These are phyloP conservation scores for Ehretia macrophylla DNA, from an alignment of 257 asterid species.

Conservation along the genomic window DNA sequence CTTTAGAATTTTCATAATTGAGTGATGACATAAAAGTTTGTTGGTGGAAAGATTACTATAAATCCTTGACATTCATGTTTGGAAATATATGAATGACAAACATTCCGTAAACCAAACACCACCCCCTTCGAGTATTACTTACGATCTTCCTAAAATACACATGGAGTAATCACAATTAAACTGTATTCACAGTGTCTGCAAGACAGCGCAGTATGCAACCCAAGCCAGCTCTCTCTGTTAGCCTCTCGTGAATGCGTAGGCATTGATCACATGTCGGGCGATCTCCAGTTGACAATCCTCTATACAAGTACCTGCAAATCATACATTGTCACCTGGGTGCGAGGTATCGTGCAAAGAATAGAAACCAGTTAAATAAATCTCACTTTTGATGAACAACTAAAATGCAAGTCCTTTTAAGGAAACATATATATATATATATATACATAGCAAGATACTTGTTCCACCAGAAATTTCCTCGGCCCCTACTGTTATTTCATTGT, in stretches of 20 bases:
- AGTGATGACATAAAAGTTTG: too few relatives aligned
- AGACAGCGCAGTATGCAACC: slow-evolving; percentile 89
- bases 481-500: too few relatives aligned
- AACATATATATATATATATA: too few relatives aligned
- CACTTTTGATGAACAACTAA: too few relatives aligned
- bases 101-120: too few relatives aligned
- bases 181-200: slow-evolving; percentile 81
- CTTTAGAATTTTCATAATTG: too few relatives aligned
- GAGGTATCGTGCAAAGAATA: background rate
- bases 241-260: slow-evolving; percentile 81
- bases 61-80: background rate
- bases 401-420: too few relatives aligned
- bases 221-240: slow-evolving; percentile 90
- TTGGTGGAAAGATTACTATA: too few relatives aligned
- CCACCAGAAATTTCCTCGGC: too few relatives aligned
- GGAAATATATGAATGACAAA: too few relatives aligned
- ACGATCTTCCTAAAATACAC: background rate
- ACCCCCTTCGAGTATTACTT: background rate
- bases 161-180: slow-evolving; percentile 24
- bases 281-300: slow-evolving; percentile 96
- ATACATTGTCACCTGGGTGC: slow-evolving; percentile 1
- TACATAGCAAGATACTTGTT: too few relatives aligned
- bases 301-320: slow-evolving; percentile 71
- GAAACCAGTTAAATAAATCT: too few relatives aligned
- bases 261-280: slow-evolving; percentile 99